Conservation (phyloP, 257 asterid genomes). For the Plantago ovata region DNA sequence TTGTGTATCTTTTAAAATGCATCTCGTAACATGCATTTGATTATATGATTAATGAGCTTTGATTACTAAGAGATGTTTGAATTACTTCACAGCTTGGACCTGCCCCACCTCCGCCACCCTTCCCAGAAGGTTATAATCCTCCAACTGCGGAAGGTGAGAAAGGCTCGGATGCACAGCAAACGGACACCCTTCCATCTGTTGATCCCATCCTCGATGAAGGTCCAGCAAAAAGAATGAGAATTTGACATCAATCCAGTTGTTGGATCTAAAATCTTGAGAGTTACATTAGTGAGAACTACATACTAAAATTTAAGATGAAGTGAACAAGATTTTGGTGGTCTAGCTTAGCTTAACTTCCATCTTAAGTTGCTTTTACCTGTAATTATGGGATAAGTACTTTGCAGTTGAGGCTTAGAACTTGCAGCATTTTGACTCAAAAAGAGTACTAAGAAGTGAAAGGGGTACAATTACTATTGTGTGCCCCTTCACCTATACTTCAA, state of each 20-base stretch:
- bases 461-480: too few relatives aligned
- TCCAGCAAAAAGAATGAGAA: slow-evolving; percentile 78
- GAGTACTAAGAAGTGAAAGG: too few relatives aligned
- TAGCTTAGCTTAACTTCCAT: too few relatives aligned
- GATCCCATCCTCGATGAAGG: slow-evolving; percentile 97
- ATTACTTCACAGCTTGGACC: slow-evolving; percentile 61
- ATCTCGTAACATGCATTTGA: too few relatives aligned
- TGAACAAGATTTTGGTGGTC: neutral
- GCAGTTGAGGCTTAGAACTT: too few relatives aligned
- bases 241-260: slow-evolving; percentile 21
- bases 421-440: too few relatives aligned
- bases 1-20: too few relatives aligned
- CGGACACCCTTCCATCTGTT: slow-evolving; percentile 44
- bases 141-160: slow-evolving; percentile 64
- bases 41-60: neutral
- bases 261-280: neutral
- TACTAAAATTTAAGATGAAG: neutral
- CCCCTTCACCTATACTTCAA: too few relatives aligned
- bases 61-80: slow-evolving; percentile 9
- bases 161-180: slow-evolving; percentile 50
- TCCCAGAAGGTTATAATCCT: slow-evolving; percentile 81
- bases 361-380: too few relatives aligned
- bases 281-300: neutral
- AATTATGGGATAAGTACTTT: too few relatives aligned
- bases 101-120: slow-evolving; percentile 84